Base-by-base conservation (phyloP, 148 eudicot genomes). In the Agrostemma githago region DNA sequence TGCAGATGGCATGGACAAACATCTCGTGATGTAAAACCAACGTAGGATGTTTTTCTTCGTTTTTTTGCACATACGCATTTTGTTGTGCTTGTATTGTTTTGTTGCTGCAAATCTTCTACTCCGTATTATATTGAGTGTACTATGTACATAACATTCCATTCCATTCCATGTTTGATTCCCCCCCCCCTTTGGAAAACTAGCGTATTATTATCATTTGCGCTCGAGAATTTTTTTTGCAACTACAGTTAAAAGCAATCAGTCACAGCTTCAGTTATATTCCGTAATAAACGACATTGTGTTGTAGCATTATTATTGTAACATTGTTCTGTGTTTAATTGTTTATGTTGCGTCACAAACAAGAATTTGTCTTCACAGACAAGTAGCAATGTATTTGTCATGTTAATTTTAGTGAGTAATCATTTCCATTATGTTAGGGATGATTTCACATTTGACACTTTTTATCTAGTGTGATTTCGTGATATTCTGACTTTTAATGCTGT, bases 1-100 rank as follows among this genome's bases (percentile, higher is more conserved):
- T 88, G 88, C 98, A 93, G 98, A 86, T 93, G 98, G 98, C 96
- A 89, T 71, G 94, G 96, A 66, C 96, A 87, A 72, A 89, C 88
- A 72, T 90, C 98, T 16, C 85, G 89, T 54, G 96, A 93, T 81
- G 63, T 84, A 74, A 89, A 81, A 76, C 79, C 90, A 54, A 44
- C 82, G 34, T 87, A 82, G 56, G 65, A 63, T 51, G 39, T 71
- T 66, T 60, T 76, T 60, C 60, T 64, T 15, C 17, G 15, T 17
- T 66, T 63, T 72, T 78, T 58, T 85, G 70, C 70, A 61, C 73
- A 74, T 61, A 57, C 37, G 76, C 74, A 60, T 71, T 72, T 59
- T 77, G 14, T 11, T 63, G 77, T 81, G 77, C 79, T 79, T 88
- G 53, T 76, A 61, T 74, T 76, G 71, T 72, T 78, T 74, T 76